These are phyloP conservation scores for Apostasia shenzhenica DNA, from an alignment of 106 monocot species.

Conservation along the genomic window DNA sequence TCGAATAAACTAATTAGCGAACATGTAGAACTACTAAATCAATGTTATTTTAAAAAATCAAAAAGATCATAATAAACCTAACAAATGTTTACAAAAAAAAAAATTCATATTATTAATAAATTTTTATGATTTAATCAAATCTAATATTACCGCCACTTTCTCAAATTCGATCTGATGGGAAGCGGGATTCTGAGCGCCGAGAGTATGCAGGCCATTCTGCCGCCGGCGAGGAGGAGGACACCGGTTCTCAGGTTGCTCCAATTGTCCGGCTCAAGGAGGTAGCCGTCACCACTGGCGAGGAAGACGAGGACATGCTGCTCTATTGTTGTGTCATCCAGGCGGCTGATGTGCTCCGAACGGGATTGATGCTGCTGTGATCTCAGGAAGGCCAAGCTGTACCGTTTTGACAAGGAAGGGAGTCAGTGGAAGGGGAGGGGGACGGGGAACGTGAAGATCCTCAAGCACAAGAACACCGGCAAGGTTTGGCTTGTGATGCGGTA, in stretches of 20 bases:
- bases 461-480: constrained; percentile 74
- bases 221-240: constrained; percentile 70
- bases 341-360: background rate
- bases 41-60: too few relatives aligned
- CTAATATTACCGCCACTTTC: background rate
- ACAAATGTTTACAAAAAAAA: too few relatives aligned
- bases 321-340: constrained; percentile 39
- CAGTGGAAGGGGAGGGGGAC: constrained; percentile 96
- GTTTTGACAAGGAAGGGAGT: constrained; percentile 89
- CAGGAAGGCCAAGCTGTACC: constrained; percentile 91
- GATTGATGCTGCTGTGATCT: background rate
- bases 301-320: constrained; percentile 68
- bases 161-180: constrained; percentile 24
- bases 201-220: constrained; percentile 30
- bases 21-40: too few relatives aligned
- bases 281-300: constrained; percentile 86
- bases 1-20: too few relatives aligned
- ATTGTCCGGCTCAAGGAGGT: constrained; percentile 87
- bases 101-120: too few relatives aligned
- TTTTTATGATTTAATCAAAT: too few relatives aligned
- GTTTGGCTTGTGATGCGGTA: constrained; percentile 89
- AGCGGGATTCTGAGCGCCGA: constrained; percentile 45
- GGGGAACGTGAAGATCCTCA: constrained; percentile 79
- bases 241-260: constrained; percentile 74
- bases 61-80: too few relatives aligned